These are phyloP conservation scores for Moricandia arvensis DNA, from an alignment of 345 rosid genomes.

Conservation along the genomic window DNA sequence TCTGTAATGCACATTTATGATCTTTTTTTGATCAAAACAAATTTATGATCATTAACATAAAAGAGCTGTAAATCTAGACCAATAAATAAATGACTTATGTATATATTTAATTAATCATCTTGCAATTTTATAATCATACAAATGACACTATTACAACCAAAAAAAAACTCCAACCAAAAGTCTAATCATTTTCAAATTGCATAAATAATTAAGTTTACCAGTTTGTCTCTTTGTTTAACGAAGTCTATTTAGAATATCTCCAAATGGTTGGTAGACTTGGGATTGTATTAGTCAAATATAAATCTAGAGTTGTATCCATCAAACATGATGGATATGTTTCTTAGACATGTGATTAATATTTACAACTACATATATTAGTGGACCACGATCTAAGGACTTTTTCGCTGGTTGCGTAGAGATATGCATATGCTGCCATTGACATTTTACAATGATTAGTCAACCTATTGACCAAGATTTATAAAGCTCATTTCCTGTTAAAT, in stretches of 20 bases:
- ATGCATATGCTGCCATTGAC: slow-evolving; percentile 33
- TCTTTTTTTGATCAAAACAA: not conserved
- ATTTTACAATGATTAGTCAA: slow-evolving; percentile 27
- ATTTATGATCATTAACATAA: not conserved
- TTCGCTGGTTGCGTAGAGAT: slow-evolving; percentile 30
- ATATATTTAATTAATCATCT: not conserved
- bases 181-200: slow-evolving; percentile 23
- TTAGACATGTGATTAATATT: slow-evolving; percentile 7
- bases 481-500: slow-evolving; percentile 7
- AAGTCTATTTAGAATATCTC: not conserved
- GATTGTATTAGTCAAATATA: slow-evolving; percentile 6
- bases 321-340: not conserved
- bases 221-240: slow-evolving; percentile 32
- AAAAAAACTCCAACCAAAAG: slow-evolving; percentile 11
- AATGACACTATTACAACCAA: not conserved
- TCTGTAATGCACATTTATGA: not conserved
- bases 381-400: slow-evolving; percentile 31
- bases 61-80: not conserved
- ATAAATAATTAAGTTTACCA: slow-evolving; percentile 1
- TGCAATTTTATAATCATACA: not conserved
- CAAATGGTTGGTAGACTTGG: slow-evolving; percentile 21
- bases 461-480: slow-evolving; percentile 22
- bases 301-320: not conserved
- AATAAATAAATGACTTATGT: not conserved
- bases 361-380: not conserved